These are phyloP conservation scores for Tubosaeta brunneosetosa DNA, from an alignment of 768 basidiomycete genomes.

Conservation along the genomic window DNA sequence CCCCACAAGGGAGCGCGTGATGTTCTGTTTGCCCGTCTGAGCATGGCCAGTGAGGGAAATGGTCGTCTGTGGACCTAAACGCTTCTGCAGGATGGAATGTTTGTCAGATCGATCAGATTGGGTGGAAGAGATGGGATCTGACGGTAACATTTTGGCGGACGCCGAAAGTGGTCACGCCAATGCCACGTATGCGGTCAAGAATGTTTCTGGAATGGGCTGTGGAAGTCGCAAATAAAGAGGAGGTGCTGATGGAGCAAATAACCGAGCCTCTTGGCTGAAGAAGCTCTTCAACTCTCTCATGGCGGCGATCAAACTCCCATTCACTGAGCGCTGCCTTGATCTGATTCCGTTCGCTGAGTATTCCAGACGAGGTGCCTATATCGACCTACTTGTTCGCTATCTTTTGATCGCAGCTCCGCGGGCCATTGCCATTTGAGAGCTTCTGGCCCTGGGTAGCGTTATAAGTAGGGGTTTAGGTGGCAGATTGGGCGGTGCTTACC, in stretches of 20 bases:
- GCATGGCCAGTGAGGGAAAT: slow-evolving; percentile 38
- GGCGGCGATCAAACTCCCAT: slow-evolving; percentile 36
- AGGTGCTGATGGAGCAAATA: slow-evolving; percentile 45
- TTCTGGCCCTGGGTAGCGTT: slow-evolving; percentile 27
- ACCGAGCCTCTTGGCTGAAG: slow-evolving; percentile 45
- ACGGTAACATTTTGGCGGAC: slow-evolving; percentile 46
- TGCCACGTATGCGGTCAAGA: slow-evolving; percentile 34
- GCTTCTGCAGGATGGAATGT: slow-evolving; percentile 38
- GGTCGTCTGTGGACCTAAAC: slow-evolving; percentile 42
- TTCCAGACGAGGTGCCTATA: slow-evolving; percentile 12
- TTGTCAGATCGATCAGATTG: slow-evolving; percentile 21
- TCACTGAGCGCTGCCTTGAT: slow-evolving; percentile 41
- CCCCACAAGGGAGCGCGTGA: slow-evolving; percentile 49
- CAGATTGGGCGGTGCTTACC: slow-evolving; percentile 37
- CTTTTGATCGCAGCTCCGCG: slow-evolving; percentile 38
- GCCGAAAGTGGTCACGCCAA: slow-evolving; percentile 32
- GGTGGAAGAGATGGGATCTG: slow-evolving; percentile 13
- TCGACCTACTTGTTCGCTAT: slow-evolving; percentile 44
- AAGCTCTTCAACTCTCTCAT: slow-evolving; percentile 34
- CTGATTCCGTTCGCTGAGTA: slow-evolving; percentile 35
- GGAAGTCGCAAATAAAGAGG: slow-evolving; percentile 41
- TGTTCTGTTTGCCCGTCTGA: slow-evolving; percentile 19
- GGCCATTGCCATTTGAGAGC: slow-evolving; percentile 44
- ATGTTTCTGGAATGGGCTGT: slow-evolving; percentile 23
- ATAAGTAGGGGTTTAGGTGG: slow-evolving; percentile 9